Conservation (phyloP, 345 rosid genomes). For the Brassica juncea region DNA sequence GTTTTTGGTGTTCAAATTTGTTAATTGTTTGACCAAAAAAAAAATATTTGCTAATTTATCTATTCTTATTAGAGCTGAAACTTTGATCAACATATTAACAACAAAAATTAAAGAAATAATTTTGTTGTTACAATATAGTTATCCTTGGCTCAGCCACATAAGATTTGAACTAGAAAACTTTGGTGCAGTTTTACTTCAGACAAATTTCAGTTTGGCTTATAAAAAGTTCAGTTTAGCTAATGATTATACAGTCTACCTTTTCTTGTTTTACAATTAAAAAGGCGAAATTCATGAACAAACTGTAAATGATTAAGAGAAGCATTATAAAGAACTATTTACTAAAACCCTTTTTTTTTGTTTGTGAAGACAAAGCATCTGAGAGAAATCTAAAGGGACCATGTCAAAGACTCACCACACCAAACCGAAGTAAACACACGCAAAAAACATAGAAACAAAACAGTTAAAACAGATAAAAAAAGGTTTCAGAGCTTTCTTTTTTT, state of each 20-base stretch:
- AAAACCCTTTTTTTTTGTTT: conserved; percentile 15
- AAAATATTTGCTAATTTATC: not conserved
- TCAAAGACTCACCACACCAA: conserved; percentile 30
- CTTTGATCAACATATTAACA: not conserved
- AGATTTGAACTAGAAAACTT: not conserved
- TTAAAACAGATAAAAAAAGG: conserved; percentile 29
- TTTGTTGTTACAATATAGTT: not conserved
- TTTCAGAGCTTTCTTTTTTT: conserved; percentile 22
- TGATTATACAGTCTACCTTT: not conserved
- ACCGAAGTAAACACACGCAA: conserved; percentile 36
- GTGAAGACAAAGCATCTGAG: conserved; percentile 27
- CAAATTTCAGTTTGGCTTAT: not conserved
- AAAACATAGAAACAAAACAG: conserved; percentile 10
- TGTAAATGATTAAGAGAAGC: conserved; percentile 2
- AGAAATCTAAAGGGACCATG: conserved; percentile 27
- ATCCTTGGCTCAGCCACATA: not conserved
- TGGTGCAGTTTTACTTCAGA: not conserved
- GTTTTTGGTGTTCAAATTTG: not conserved
- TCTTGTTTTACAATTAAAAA: not conserved
- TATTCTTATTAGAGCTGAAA: not conserved
- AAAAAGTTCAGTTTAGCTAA: not conserved
- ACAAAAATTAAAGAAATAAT: not conserved
- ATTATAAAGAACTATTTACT: conserved; percentile 33
- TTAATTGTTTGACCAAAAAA: not conserved
- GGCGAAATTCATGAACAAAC: not conserved